Evolutionary conservation across 129 eudicot genomes (phyloP).

Genomic region (Flaveria trinervia): DNA sequence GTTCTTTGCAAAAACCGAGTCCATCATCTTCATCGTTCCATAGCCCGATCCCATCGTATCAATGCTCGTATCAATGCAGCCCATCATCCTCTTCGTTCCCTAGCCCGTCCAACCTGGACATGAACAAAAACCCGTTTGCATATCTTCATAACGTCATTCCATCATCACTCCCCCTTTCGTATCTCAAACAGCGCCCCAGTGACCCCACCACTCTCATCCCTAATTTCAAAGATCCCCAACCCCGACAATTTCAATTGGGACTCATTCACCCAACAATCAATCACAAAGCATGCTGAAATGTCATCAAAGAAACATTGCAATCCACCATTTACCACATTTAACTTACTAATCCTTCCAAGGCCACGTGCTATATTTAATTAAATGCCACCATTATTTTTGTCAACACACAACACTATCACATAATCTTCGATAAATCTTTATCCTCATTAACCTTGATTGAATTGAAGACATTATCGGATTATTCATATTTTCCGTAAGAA

Average conservation of each 20-base stretch:
- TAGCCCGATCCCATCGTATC: constrained; percentile 56
- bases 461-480: no score
- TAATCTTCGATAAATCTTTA: no score
- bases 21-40: constrained; percentile 73
- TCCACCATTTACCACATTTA: no score
- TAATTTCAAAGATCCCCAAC: constrained; percentile 61
- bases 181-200: constrained; percentile 98
- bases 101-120: constrained; percentile 64
- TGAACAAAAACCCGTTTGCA: constrained; percentile 55
- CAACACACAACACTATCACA: no score
- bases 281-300: background rate
- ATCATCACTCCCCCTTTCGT: constrained; percentile 76
- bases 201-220: constrained; percentile 90
- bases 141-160: constrained; percentile 62
- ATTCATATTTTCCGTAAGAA: no score
- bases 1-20: constrained; percentile 83
- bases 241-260: constrained; percentile 67
- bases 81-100: constrained; percentile 90
- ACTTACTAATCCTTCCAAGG: no score
- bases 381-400: no score
- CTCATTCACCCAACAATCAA: constrained; percentile 64
- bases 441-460: no score
- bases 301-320: no score
- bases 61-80: constrained; percentile 74
- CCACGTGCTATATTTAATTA: no score